Percentiles rank a stretch among this genome's conserved stretches.
phyloP scores from a whole-genome alignment of 208 protist species.

The Leishmania amazonensis region DNA sequence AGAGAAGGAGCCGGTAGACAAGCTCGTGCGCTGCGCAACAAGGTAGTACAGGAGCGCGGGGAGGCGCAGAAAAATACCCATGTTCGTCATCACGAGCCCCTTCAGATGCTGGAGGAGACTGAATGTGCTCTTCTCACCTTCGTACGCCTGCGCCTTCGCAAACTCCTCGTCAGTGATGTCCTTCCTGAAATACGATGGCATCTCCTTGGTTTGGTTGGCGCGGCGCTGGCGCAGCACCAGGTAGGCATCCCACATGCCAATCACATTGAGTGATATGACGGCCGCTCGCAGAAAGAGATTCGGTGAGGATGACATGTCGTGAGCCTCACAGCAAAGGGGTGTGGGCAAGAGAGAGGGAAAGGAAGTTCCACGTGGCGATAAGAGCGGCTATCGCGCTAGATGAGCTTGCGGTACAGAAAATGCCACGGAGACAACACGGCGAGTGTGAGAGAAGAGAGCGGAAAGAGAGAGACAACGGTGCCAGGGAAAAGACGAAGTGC shows the following conservation, averaged over 20 bases:
- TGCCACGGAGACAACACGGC: neutral
- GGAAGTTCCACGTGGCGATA: neutral
- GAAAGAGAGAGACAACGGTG: neutral
- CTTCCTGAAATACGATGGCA: conserved; percentile 32
- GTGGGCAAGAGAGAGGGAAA: neutral
- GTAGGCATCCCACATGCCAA: conserved; percentile 61
- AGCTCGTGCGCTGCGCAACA: conserved; percentile 16
- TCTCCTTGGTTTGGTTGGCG: conserved; percentile 17
- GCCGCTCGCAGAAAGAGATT: conserved; percentile 43
- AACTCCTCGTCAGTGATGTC: conserved; percentile 49
- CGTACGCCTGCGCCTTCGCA: conserved; percentile 47
- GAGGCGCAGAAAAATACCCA: conserved; percentile 37
- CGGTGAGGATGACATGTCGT: conserved; percentile 6
- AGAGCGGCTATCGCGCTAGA: neutral
- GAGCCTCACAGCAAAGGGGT: neutral
- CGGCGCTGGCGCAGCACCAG: conserved; percentile 51
- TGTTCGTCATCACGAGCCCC: conserved; percentile 36
- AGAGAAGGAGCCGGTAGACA: conserved; percentile 48
- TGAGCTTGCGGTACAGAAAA: neutral
- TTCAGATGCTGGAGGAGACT: conserved; percentile 36
- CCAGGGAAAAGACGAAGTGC: neutral
- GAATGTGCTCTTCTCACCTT: conserved; percentile 35
- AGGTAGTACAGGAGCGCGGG: conserved; percentile 48
- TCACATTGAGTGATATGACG: conserved; percentile 42
- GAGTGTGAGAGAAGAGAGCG: conserved; percentile 4